phyloP scores from a whole-genome alignment of 345 rosid species.

The Cochlearia excelsa region DNA sequence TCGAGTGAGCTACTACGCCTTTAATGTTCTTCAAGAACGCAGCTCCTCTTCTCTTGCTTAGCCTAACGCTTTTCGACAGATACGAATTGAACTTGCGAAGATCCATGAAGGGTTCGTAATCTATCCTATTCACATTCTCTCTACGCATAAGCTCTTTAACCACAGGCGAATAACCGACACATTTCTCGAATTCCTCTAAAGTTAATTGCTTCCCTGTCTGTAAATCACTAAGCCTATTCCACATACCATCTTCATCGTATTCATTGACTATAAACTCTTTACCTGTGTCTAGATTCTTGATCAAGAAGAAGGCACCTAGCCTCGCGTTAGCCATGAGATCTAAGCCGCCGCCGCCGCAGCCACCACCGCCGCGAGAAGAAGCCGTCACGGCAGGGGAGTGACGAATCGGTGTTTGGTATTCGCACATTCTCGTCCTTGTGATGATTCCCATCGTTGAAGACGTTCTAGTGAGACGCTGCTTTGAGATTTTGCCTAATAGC shows the following conservation, averaged over 20 bases:
- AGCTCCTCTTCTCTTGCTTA: slow-evolving; percentile 80
- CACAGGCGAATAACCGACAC: slow-evolving; percentile 76
- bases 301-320: slow-evolving; percentile 69
- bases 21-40: slow-evolving; percentile 78
- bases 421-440: slow-evolving; percentile 39
- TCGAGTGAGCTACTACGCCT: slow-evolving; percentile 81
- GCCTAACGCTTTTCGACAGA: slow-evolving; percentile 65
- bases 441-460: slow-evolving; percentile 51
- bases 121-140: slow-evolving; percentile 55
- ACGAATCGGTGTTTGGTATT: slow-evolving; percentile 43
- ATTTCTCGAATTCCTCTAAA: slow-evolving; percentile 87
- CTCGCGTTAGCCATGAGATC: slow-evolving; percentile 12
- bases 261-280: slow-evolving; percentile 85
- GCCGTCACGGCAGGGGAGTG: slow-evolving; percentile 35
- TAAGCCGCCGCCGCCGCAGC: slow-evolving; percentile 18
- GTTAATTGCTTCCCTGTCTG: slow-evolving; percentile 94
- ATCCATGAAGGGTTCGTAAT: slow-evolving; percentile 38
- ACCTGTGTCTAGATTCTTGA: slow-evolving; percentile 86
- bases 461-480: slow-evolving; percentile 67
- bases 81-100: slow-evolving; percentile 49
- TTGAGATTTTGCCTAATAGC: slow-evolving; percentile 54
- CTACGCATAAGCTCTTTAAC: slow-evolving; percentile 91
- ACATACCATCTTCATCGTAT: slow-evolving; percentile 74
- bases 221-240: slow-evolving; percentile 91
- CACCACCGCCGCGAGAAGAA: slow-evolving; percentile 1